A percentile compares a stretch with the other conserved stretches of the same genome.
Conservation (phyloP, 2,329 filamentous ascomycete genomes). For the Colletotrichum kahawae region DNA sequence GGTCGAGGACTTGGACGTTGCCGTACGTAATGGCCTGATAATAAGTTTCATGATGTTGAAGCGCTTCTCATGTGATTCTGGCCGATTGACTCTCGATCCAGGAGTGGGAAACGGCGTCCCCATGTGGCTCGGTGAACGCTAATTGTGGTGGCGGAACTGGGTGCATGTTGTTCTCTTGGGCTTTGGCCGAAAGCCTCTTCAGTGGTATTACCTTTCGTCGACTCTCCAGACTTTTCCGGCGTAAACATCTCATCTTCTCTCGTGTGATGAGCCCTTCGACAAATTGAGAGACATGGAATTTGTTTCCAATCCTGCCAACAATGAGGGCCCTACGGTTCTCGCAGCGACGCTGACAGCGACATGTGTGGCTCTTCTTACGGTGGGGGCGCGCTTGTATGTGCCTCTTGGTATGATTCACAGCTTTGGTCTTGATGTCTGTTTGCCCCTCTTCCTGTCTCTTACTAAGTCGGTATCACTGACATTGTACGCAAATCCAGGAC, state of each 20-base stretch:
- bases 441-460: too few relatives aligned
- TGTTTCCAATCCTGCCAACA: slow-evolving; percentile 36
- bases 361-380: slow-evolving; percentile 38
- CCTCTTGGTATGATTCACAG: slow-evolving; percentile 50
- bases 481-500: slow-evolving; percentile 25
- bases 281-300: not conserved
- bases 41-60: not conserved
- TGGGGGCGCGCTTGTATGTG: slow-evolving; percentile 50
- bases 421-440: slow-evolving; percentile 49
- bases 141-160: not conserved
- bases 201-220: not conserved
- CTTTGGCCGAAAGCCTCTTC: not conserved
- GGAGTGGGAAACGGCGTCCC: not conserved
- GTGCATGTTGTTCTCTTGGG: too few relatives aligned
- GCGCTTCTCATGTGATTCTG: not conserved
- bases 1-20: not conserved
- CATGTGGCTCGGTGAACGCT: not conserved
- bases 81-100: not conserved
- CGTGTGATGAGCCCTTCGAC: not conserved
- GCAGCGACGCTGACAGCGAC: slow-evolving; percentile 43
- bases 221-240: slow-evolving; percentile 27
- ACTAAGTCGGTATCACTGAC: not conserved
- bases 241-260: slow-evolving; percentile 27
- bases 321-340: slow-evolving; percentile 42
- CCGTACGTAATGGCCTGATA: not conserved